Conservation (phyloP, 2,329 filamentous ascomycete genomes). For the Aulographum hederae region DNA sequence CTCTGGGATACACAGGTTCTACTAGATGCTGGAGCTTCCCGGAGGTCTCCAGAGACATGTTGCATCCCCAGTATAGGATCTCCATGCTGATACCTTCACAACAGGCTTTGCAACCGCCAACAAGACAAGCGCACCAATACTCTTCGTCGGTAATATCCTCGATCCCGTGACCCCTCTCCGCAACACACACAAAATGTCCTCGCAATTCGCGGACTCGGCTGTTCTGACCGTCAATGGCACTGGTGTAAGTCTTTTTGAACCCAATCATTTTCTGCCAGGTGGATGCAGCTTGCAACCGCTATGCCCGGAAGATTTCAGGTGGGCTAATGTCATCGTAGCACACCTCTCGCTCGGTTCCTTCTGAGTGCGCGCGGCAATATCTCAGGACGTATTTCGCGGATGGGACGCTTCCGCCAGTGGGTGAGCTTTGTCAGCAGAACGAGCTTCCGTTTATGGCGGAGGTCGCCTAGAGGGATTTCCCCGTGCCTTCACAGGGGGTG, state of each 20-base stretch:
- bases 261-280: not conserved
- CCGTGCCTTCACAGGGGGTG: too few relatives aligned
- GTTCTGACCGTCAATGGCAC: constrained; percentile 5
- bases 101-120: not conserved
- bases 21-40: too few relatives aligned
- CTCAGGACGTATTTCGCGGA: not conserved
- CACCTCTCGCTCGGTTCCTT: not conserved
- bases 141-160: constrained; percentile 14
- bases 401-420: not conserved
- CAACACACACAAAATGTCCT: constrained; percentile 8
- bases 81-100: not conserved
- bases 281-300: too few relatives aligned
- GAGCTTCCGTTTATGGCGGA: not conserved
- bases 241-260: constrained; percentile 1
- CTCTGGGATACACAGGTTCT: too few relatives aligned
- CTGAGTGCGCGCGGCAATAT: not conserved
- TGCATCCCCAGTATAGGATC: not conserved
- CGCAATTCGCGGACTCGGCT: constrained; percentile 6
- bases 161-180: constrained; percentile 17
- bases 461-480: too few relatives aligned
- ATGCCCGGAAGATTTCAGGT: too few relatives aligned
- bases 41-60: too few relatives aligned
- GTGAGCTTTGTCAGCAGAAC: not conserved
- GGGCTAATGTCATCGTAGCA: not conserved
- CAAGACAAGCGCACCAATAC: constrained; percentile 8